Evolutionary conservation across 805 yeast species (phyloP), one percentile per base, ranked within the genome.

Genomic region (Kluyveromyces starmeri): DNA sequence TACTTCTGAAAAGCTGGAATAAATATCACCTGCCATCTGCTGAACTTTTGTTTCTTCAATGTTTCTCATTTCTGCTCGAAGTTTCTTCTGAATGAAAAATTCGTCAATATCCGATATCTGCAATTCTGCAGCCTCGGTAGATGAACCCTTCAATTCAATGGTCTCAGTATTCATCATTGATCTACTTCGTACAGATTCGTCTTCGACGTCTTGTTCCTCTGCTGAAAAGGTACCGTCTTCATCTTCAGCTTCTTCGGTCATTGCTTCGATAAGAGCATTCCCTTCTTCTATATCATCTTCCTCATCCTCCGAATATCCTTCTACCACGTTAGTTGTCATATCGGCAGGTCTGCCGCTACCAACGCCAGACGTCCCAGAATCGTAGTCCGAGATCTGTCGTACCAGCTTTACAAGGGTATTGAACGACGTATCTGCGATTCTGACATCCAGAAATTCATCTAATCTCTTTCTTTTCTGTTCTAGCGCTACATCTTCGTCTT

Each of bases 61-160:
- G 30, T 52, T 59, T 6, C 36, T 44, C 26, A 50, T 49, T 4
- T 47, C 45, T 2, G 55, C 34, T 0, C 72, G 52, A 1, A 83
- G 42, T 32, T 67, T 64, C 38, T 73, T 62, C 33, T 73, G 73
- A 2, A 83, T 55, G 70, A 75, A 83, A 37, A 60, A 68, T 5
- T 67, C 58, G 34, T 67, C 71, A 14, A 74, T 61, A 3, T 63
- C 62, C 5, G 55, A 47, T 3, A 71, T 58, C 8, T 5, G 6
- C 12, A 26, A 8, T 26, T 9, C 16, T 16, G 13, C 18, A 5
- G 10, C 9, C 7, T 5, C 16, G 7, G 5, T 13, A 26, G 17
- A 5, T 13, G 19, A 7, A 26, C 28, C 16, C 19, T 13, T 10
- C 8, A 26, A 9, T 26, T 26, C 19, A 11, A 26, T 10, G 6